Evolutionary conservation across 2,329 filamentous ascomycete species (phyloP), one percentile per base, ranked within the genome.

Genomic region (Drechslerella coelobrocha): DNA sequence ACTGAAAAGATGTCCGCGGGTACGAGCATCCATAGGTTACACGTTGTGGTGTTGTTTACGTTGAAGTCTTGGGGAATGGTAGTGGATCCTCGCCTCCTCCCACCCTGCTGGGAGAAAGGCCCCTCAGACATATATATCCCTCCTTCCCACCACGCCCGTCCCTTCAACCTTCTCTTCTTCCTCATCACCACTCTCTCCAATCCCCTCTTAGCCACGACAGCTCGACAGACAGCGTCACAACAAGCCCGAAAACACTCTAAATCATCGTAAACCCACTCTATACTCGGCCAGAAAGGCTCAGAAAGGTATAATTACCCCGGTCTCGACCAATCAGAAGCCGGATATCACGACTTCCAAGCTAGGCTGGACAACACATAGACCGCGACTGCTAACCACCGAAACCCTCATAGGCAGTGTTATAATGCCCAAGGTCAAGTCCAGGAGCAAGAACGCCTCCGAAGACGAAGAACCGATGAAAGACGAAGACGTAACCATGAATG

Each of bases 401-500:
- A 24, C 59, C 47, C 23, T 39, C 17, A 19, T n/a, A 48, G 23
- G 12, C 37, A 17, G 27, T 50, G 23, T 10, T 21, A 62, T 24
- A 47, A 71, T 71, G 66, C 29, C 66, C 6, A 71, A 48, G 48
- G 53, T 24, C 10, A 71, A 63, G 24, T 43, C 66, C 14, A 59
- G 66, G 3, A 71, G 66, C 54, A 71, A 63, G 48, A 61, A 56
- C 19, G 59, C 19, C 47, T 71, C 66, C 6, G 66, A 71, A 31
- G 66, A 71, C 17, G 66, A 71, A 39, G 59, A 63, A 7, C 57
- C 62, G 48, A 39, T 24, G 19, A 61, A 48, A 39, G 73, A 73
- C 41, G 74, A 73, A 17, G 75, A 76, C 53, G 59, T 75, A 43
- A 61, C 74, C 29, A 76, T 76, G 75, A 73, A 75, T 68, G 75